A percentile compares a stretch with the other conserved stretches of the same genome.
phyloP scores from a whole-genome alignment of 1,139 yeast genomes.

The Tardiomyces digboiensis region DNA sequence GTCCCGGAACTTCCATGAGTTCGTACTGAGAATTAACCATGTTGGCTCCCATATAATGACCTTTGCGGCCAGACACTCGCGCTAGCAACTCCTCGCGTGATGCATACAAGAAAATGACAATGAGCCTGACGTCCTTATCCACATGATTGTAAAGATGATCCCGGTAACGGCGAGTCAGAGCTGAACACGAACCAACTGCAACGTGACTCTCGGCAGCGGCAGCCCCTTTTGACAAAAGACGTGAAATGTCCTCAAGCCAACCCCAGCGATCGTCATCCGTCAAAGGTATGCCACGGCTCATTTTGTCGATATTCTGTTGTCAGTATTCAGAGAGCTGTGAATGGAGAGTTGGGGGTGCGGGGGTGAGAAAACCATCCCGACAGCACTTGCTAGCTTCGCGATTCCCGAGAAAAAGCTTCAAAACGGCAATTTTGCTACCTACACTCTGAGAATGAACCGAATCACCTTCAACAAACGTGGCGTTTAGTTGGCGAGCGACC shows the following conservation, averaged over 20 bases:
- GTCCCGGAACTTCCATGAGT: constrained; percentile 61
- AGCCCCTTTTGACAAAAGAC: constrained; percentile 25
- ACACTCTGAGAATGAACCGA: constrained; percentile 53
- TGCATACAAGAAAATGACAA: constrained; percentile 61
- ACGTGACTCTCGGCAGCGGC: constrained; percentile 5
- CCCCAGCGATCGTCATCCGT: constrained; percentile 89
- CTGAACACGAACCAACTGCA: constrained; percentile 70
- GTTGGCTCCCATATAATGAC: constrained; percentile 78
- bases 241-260: constrained; percentile 58
- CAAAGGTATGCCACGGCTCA: constrained; percentile 72
- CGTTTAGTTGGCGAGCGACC: constrained; percentile 35
- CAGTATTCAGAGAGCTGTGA: too few relatives aligned
- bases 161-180: constrained; percentile 67
- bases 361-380: too few relatives aligned
- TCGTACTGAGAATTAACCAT: constrained; percentile 77
- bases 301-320: constrained; percentile 56
- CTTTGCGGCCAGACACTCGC: constrained; percentile 52
- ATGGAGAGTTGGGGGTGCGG: too few relatives aligned
- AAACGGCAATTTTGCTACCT: too few relatives aligned
- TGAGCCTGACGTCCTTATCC: constrained; percentile 32
- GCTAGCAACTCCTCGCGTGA: constrained; percentile 47
- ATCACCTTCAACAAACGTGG: constrained; percentile 81
- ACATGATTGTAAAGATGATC: constrained; percentile 36
- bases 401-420: too few relatives aligned
- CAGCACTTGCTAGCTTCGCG: too few relatives aligned